phyloP scores from a whole-genome alignment of 2,329 filamentous ascomycete species.

The Emmonsiellopsis sp. region DNA sequence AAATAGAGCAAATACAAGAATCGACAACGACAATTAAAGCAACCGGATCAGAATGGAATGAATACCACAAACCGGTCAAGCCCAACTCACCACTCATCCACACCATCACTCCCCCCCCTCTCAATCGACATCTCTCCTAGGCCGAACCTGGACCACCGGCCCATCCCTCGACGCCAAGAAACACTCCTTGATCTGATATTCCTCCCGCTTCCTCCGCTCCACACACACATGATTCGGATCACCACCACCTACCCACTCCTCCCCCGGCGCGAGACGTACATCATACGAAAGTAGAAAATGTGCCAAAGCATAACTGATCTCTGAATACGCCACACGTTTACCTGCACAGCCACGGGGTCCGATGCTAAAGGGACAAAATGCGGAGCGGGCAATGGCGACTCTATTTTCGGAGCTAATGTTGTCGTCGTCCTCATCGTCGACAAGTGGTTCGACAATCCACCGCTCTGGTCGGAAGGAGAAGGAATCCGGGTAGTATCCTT shows the following conservation, averaged over 20 bases:
- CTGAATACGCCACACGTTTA: constrained; percentile 36
- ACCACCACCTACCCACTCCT: constrained; percentile 4
- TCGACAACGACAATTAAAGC: too few species aligned
- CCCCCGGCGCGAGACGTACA: constrained; percentile 13
- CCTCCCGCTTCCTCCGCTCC: constrained; percentile 13
- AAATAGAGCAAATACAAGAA: too few species aligned
- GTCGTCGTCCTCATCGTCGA: constrained; percentile 5
- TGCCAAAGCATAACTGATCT: constrained; percentile 32
- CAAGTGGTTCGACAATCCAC: constrained; percentile 21
- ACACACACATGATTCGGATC: constrained; percentile 9
- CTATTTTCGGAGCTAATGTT: constrained; percentile 8
- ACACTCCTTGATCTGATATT: constrained; percentile 17
- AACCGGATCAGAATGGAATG: too few species aligned
- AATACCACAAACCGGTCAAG: background rate
- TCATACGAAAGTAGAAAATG: constrained; percentile 32
- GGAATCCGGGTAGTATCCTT: constrained; percentile 23
- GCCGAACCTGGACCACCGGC: constrained; percentile 22
- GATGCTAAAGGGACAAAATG: constrained; percentile 26
- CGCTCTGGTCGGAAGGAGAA: constrained; percentile 25
- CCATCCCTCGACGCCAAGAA: constrained; percentile 24
- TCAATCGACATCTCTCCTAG: constrained; percentile 4
- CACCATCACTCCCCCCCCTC: background rate
- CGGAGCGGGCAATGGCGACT: constrained; percentile 39
- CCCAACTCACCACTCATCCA: background rate
- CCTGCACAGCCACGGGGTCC: constrained; percentile 35